Evolutionary conservation across 2,329 filamentous ascomycete species (phyloP), one percentile per base, ranked within the genome.

Genomic region (Trichoderma simmonsii): DNA sequence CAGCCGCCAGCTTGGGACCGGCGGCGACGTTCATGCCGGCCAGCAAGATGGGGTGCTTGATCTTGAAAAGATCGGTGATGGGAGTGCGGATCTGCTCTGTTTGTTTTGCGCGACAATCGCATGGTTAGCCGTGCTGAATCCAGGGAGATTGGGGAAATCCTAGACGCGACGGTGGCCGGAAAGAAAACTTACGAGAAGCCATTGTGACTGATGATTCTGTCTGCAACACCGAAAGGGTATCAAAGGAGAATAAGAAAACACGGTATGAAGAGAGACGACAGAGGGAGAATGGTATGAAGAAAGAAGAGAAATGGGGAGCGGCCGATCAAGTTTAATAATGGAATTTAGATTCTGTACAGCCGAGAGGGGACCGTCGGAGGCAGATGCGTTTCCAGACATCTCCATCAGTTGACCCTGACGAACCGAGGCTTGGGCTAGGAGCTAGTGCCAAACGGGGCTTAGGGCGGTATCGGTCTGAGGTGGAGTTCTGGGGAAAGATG

Each of bases 11-110:
- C 88, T 94, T 97, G 71, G 96, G 96, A 65, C 96, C 96, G 73
- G 96, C 96, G 71, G 96, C 96, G 75, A 98, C 96, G 88, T 99
- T 98, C 96, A 99, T 99, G 82, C 96, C 96, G 78, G 96, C 96
- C 74, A 99, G 91, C 79, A 99, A 86, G 81, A 99, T 87, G 72
- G 96, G 96, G 85, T 99, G 96, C 83, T 97, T 93, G 89, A 99
- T 98, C 87, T 94, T 93, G 85, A 99, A 92, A 75, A 98, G 92
- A 89, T 98, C 95, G 77, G 96, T 99, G 79, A 95, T 87, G 76
- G 93, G 91, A 69, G 96, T 99, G 80, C 93, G 93, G 83, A 99
- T 92, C 86, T 83, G 78, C 80, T 83, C 81, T 83, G 74, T 56
- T 57, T n/a, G 2, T 60, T 54, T 26, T 26, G 28, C 39, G 11